Percentiles rank a stretch among this genome's conserved stretches.
Evolutionary conservation across 768 basidiomycete species (phyloP).

Genomic region (Macrolepiota fuliginosa): DNA sequence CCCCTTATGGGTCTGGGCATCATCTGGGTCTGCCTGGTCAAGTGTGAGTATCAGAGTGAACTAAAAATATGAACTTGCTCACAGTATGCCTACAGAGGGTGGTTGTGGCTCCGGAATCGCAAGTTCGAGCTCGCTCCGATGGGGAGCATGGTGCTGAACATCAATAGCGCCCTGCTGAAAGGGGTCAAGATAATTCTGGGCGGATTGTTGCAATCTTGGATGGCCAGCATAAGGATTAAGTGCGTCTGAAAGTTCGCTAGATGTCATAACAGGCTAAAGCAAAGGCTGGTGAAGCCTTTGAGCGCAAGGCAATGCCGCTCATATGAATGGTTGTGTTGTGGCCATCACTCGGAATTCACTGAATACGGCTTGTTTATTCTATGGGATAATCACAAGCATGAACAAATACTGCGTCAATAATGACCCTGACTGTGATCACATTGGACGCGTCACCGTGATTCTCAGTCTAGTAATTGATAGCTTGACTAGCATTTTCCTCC

Average conservation of each 20-base stretch:
- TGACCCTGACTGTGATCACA: slow-evolving; percentile 15
- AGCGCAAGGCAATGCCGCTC: slow-evolving; percentile 4
- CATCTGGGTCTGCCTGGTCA: slow-evolving; percentile 14
- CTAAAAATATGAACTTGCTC: slow-evolving; percentile 18
- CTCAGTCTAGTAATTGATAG: slow-evolving; percentile 11
- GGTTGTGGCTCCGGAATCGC: slow-evolving; percentile 48
- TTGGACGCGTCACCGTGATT: slow-evolving; percentile 53
- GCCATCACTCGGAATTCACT: slow-evolving; percentile 6
- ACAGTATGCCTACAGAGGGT: slow-evolving; percentile 35
- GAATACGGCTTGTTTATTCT: background rate
- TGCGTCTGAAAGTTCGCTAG: slow-evolving; percentile 77
- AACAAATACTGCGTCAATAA: slow-evolving; percentile 26
- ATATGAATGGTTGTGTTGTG: slow-evolving; percentile 14
- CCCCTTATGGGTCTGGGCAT: slow-evolving; percentile 11
- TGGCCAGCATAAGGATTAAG: slow-evolving; percentile 60
- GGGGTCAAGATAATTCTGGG: slow-evolving; percentile 3
- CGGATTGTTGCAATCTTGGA: slow-evolving; percentile 9
- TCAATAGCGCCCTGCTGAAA: slow-evolving; percentile 10
- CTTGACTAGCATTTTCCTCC: slow-evolving; percentile 13
- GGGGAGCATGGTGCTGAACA: slow-evolving; percentile 36
- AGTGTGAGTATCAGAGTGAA: background rate
- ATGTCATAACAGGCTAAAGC: slow-evolving; percentile 40
- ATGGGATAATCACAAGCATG: slow-evolving; percentile 19
- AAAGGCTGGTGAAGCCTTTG: slow-evolving; percentile 13
- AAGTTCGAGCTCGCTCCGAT: slow-evolving; percentile 64